Evolutionary conservation across 208 protist species (phyloP).

Genomic region (Phytomonas sp.): DNA sequence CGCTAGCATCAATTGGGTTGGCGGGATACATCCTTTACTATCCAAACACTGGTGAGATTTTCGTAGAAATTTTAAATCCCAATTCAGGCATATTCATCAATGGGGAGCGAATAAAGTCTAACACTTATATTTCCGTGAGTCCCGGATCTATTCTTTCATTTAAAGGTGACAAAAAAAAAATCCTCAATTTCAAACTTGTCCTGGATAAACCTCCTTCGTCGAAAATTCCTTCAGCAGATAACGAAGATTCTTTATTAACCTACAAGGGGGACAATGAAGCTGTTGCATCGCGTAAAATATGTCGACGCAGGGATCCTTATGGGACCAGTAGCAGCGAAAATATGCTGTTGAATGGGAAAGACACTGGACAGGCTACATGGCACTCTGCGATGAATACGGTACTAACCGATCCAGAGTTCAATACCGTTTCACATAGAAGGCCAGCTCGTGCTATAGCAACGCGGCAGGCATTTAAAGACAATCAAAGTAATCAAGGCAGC

Average conservation of each 20-base stretch:
- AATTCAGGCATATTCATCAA: not conserved
- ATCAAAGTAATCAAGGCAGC: not conserved
- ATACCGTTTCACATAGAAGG: not conserved
- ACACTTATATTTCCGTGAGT: not conserved
- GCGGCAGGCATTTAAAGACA: not conserved
- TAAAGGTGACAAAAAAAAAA: not conserved
- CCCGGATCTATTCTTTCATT: not conserved
- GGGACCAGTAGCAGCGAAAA: not conserved
- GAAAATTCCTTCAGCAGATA: not conserved
- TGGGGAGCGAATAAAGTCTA: not conserved
- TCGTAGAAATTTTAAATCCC: not conserved
- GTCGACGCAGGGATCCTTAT: not conserved
- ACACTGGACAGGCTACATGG: not conserved
- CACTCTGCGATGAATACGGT: not conserved
- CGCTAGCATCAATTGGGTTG: not conserved
- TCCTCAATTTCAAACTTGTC: not conserved
- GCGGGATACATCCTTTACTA: not conserved
- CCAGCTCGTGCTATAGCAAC: not conserved
- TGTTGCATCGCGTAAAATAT: not conserved
- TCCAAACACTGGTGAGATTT: not conserved
- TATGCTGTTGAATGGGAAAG: not conserved
- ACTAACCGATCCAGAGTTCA: not conserved
- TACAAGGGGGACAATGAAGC: not conserved
- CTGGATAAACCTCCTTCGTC: not conserved
- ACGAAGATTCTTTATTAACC: not conserved